Evolutionary conservation across 2,329 filamentous ascomycete genomes (phyloP).

Genomic region (Exophiala sideris): DNA sequence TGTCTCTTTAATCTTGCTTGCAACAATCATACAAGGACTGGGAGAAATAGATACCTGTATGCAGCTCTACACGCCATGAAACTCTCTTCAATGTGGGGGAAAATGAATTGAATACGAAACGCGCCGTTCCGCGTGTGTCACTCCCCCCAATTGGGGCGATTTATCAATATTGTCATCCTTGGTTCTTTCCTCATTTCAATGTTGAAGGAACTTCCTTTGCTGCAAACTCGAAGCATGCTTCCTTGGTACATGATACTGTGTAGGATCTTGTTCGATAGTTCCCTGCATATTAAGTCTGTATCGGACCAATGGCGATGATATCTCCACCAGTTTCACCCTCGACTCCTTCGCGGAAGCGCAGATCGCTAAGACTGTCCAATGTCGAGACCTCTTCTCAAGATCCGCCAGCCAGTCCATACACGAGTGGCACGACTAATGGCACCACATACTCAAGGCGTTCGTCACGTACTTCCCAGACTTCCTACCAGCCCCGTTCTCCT

Average conservation of each 20-base stretch:
- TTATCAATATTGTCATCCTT: no score
- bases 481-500: slow-evolving; percentile 35
- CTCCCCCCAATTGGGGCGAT: background rate
- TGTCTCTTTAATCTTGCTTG: background rate
- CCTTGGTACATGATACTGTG: no score
- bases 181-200: background rate
- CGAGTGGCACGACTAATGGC: slow-evolving; percentile 24
- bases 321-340: slow-evolving; percentile 24
- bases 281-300: background rate
- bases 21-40: background rate
- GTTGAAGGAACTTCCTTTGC: background rate
- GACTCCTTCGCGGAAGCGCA: slow-evolving; percentile 24
- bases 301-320: slow-evolving; percentile 20
- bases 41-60: background rate
- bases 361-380: slow-evolving; percentile 24
- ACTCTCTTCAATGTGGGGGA: background rate
- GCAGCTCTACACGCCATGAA: background rate
- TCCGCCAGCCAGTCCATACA: slow-evolving; percentile 20
- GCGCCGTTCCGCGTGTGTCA: slow-evolving; percentile 17
- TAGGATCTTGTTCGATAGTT: no score
- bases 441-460: slow-evolving; percentile 25
- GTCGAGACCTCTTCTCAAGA: slow-evolving; percentile 16
- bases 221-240: no score
- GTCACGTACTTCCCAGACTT: slow-evolving; percentile 28
- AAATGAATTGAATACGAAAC: slow-evolving; percentile 9